Evolutionary conservation across 768 basidiomycete genomes (phyloP), one percentile per base, ranked within the genome.

Genomic region (Termitomyces sp.): DNA sequence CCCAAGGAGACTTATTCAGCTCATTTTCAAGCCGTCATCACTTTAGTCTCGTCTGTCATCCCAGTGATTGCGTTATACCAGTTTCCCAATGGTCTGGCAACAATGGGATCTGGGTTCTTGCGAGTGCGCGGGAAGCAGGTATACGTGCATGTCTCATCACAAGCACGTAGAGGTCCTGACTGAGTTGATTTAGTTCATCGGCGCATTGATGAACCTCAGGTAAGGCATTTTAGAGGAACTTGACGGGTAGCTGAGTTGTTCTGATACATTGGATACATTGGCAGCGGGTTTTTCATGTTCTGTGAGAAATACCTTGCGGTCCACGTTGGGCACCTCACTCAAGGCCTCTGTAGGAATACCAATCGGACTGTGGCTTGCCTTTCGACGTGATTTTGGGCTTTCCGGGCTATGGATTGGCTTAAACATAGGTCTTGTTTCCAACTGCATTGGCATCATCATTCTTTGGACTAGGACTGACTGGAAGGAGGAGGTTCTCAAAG

Each of bases 101-200:
- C 80, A 0, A 82, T 94, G 8, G 78, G 83, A 0, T 81, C 78
- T 9, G 93, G 93, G 4, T 83, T 96, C 61, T 78, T 98, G 56
- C 81, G 95, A 40, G 89, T 94, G 0, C 75, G 84, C 32, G 95
- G 95, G 30, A 88, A 87, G 70, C 89, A 89, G 72, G 86, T 78
- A 56, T 12, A 69, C 64, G 2, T 18, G 58, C 14, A 47, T 14
- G 30, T 23, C 28, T n/a, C 56, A 36, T 62, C 59, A 41, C 43
- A 36, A 10, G 23, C 28, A 26, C 32, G 43, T 33, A 43, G 32
- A 43, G 32, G 53, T 36, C 36, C 32, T 47, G 46, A 51, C 0
- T 12, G 12, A 35, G 28, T 40, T 16, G 32, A 51, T 8, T 62
- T 48, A 91, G 81, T 79, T 84, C 61, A 77, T 81, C 0, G 91